phyloP scores from a whole-genome alignment of 768 basidiomycete species.

The Leccinum rimulosum region DNA sequence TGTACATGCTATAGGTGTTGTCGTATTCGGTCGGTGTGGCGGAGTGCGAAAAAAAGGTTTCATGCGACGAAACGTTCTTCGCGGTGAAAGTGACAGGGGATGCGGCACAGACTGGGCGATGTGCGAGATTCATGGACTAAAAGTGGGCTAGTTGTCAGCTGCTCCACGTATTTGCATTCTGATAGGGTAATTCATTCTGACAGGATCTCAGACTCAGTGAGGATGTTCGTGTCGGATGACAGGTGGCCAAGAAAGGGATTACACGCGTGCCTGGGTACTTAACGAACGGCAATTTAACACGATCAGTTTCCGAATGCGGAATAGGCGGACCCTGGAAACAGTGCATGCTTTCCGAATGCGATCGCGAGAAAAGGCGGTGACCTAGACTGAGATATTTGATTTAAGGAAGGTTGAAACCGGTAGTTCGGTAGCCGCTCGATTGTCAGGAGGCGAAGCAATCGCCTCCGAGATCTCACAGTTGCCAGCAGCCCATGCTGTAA shows the following conservation, averaged over 20 bases:
- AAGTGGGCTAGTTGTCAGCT: constrained; percentile 19
- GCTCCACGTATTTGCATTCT: constrained; percentile 26
- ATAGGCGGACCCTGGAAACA: constrained; percentile 35
- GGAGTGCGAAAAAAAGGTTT: constrained; percentile 19
- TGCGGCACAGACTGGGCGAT: constrained; percentile 14
- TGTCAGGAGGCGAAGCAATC: constrained; percentile 32
- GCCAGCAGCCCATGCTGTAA: constrained; percentile 31
- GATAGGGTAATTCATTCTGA: constrained; percentile 25
- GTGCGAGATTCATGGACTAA: constrained; percentile 21
- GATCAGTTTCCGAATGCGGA: constrained; percentile 24
- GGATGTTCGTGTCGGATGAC: constrained; percentile 7
- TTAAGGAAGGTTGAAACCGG: constrained; percentile 29
- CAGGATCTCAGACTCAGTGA: constrained; percentile 5
- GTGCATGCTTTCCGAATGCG: constrained; percentile 17
- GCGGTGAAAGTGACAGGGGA: constrained; percentile 11
- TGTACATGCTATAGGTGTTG: neutral
- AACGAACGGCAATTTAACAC: constrained; percentile 24
- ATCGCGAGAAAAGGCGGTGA: constrained; percentile 27
- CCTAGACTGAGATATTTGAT: constrained; percentile 29
- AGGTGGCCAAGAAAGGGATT: constrained; percentile 19
- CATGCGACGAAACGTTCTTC: constrained; percentile 4
- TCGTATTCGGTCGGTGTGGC: constrained; percentile 6
- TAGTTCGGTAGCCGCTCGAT: constrained; percentile 31
- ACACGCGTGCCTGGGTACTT: constrained; percentile 22
- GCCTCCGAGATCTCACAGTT: constrained; percentile 34